Evolutionary conservation across 129 eudicot species (phyloP), one percentile per base, ranked within the genome.

Genomic region (Gnaphalium uliginosum): DNA sequence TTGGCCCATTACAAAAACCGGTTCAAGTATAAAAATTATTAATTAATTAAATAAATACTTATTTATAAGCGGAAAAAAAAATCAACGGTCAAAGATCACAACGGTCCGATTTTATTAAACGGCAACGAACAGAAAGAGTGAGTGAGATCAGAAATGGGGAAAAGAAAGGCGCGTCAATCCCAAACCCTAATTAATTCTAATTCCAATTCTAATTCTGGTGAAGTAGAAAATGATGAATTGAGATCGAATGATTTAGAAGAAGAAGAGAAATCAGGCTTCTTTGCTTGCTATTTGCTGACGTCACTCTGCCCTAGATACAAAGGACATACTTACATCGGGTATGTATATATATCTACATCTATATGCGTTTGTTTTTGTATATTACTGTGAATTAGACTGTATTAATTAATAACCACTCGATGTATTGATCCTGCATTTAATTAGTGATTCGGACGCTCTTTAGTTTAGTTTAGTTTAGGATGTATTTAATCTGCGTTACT

Each of bases 321-420:
- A 84, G 92, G 92, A 66, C 98, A 88, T 68, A 86, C 98, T n/a
- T 93, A 90, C 77, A 92, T 92, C 76, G 98, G 98, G 98, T 92
- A 73, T 13, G 11, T 84, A 54, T n/a, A 13, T 14, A 27, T 19
- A 10, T 65, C n/a, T 14, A 14, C 14, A 14, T 46, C n/a, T 46
- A 3, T 14, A 46, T 46, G 53, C 18, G 53, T 46, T 46, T 46
- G n/a, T 14, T 46, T 46, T 43, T 43, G 4, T 43, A 7, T 7
- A 43, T 13, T 11, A 14, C 0, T 43, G 51, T 43, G 51, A 11
- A 43, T 43, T 39, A 41, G 15, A 41, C 14, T 9, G 0, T 41
- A 41, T 41, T 11, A 41, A 41, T 41, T 0, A 43, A 3, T 13
- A 13, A 46, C n/a, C 53, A 46, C n/a, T 14, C n/a, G 53, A 46